Evolutionary conservation across 148 eudicot species (phyloP), one percentile per base, ranked within the genome.

Genomic region (Dianthus caryophyllus): DNA sequence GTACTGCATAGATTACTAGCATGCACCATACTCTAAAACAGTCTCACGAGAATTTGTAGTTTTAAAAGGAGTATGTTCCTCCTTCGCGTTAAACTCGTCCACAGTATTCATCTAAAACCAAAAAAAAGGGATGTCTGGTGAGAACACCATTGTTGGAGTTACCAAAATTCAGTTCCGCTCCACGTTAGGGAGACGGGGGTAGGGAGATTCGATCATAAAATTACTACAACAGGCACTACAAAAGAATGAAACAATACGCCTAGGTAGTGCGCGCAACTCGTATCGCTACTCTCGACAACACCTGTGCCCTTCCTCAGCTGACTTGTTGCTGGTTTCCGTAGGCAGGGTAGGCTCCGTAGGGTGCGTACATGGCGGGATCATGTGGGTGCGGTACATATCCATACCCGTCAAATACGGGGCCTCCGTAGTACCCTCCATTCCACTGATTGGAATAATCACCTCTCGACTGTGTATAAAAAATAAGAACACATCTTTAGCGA

Each of bases 321-420:
- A 92, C 98, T 86, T 87, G 96, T 44, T 92, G 87, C 74, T 92
- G 88, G 74, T 79, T 79, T 18, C 91, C 91, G 29, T 91, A 88
- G 66, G 82, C 73, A 1, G 97, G 90, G 75, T 93, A 93, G 57
- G 84, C 85, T 17, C 95, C 95, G 38, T 87, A 89, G 7, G 94
- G 85, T 0, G 91, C 91, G 81, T 90, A 93, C 98, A 93, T 82
- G 75, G 78, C 71, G 31, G 96, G 98, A 77, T 90, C 91, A 12
- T 84, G 89, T n/a, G 88, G 91, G 17, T 84, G 90, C 7, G 89
- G 94, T 67, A 93, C 16, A 51, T 84, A 93, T 17, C 90, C 96
- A 51, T 85, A 93, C 5, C 92, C 90, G 5, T 93, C 96, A 21
- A 84, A 90, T 14, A 84, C 73, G 15, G 73, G 96, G 5, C 87